A percentile compares a stretch with the other conserved stretches of the same genome.
These are phyloP conservation scores for Allantophomopsis lycopodina DNA, from an alignment of 2,329 filamentous ascomycete genomes.

Conservation along the genomic window DNA sequence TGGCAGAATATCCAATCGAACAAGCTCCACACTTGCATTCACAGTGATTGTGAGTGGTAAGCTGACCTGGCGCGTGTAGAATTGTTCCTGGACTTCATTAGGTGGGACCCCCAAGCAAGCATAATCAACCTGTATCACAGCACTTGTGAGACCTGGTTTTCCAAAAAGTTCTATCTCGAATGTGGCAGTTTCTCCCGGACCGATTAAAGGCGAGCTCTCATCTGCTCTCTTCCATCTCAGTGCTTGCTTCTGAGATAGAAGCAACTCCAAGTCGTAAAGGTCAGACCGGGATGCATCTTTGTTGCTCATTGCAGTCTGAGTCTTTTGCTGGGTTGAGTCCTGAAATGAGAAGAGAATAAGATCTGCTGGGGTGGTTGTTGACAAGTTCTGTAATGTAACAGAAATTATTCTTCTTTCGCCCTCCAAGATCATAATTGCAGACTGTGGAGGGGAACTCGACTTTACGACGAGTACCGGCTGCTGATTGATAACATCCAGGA, in stretches of 20 bases:
- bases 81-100: slow-evolving; percentile 56
- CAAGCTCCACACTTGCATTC: slow-evolving; percentile 77
- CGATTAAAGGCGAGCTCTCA: slow-evolving; percentile 42
- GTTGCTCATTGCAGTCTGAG: slow-evolving; percentile 62
- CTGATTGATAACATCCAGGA: slow-evolving; percentile 61
- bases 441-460: slow-evolving; percentile 66
- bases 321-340: slow-evolving; percentile 68
- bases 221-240: slow-evolving; percentile 38
- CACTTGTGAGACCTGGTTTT: slow-evolving; percentile 70
- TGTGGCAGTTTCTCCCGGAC: slow-evolving; percentile 49
- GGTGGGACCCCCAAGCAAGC: slow-evolving; percentile 60
- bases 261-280: slow-evolving; percentile 74
- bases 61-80: slow-evolving; percentile 73
- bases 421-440: slow-evolving; percentile 83
- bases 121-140: slow-evolving; percentile 75
- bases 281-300: slow-evolving; percentile 69
- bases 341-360: slow-evolving; percentile 81
- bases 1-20: slow-evolving; percentile 66
- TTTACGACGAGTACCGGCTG: slow-evolving; percentile 70
- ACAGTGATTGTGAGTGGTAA: slow-evolving; percentile 79
- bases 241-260: slow-evolving; percentile 62
- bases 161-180: slow-evolving; percentile 80
- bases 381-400: slow-evolving; percentile 69
- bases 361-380: slow-evolving; percentile 57
- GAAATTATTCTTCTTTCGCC: slow-evolving; percentile 71